Evolutionary conservation across 176 grass and related monocot species (phyloP), one percentile per base, ranked within the genome.

Genomic region (Juncus effusus): DNA sequence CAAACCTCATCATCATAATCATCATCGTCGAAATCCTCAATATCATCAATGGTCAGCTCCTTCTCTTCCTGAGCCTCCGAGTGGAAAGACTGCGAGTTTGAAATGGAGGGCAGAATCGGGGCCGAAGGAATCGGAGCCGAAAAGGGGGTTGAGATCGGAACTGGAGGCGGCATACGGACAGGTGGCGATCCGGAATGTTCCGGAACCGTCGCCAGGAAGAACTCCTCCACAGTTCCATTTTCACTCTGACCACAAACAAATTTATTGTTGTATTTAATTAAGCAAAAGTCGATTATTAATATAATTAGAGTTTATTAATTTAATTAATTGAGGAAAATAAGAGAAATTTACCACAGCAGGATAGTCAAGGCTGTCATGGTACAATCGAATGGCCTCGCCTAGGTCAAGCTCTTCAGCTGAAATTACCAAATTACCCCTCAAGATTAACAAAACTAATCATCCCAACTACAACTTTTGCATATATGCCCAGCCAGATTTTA

Each of bases 351-450:
- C 88, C 73, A 86, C 63, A 65, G 82, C 78, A 13, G 94, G 94
- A 70, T 92, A 97, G 65, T 97, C 94, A 82, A 97, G 83, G 76
- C 94, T 97, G 51, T 97, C 94, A 74, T 97, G 80, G 74, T 86
- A 97, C 76, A 97, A 67, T 56, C 94, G 82, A 55, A 97, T 97
- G 59, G 94, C 88, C 56, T 97, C 85, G 60, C 82, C 77, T 68
- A 97, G 85, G 54, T 97, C 94, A 89, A 97, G 88, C 10, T 77
- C 77, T 76, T 92, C 88, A 61, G 77, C 93, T 97, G 67, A 55
- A 83, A 28, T 28, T 49, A 19, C 62, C 19, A 40, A 73, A 76
- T 72, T 47, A 12, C 12, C 55, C 57, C 7, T 86, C 62, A 84
- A 64, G 62, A 73, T 15, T 36, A 11, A 40, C n/a, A 72, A 59